A percentile compares a stretch with the other conserved stretches of the same genome.
These are phyloP conservation scores for Poa pratensis DNA, from an alignment of 176 grass and related monocot genomes.

Conservation along the genomic window DNA sequence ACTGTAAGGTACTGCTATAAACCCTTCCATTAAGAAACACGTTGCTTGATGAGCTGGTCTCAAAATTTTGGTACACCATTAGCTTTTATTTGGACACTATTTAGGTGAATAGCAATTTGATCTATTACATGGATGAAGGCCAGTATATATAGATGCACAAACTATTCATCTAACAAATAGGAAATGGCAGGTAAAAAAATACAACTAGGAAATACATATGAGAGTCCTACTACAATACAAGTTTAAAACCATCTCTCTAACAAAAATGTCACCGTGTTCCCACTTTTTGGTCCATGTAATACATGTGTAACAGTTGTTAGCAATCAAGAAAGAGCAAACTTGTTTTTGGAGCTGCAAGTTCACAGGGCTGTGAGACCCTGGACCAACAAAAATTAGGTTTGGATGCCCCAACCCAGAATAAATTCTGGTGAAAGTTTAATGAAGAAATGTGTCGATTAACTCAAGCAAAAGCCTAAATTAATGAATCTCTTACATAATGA, in stretches of 20 bases:
- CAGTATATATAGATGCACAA: background rate
- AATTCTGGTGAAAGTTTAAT: background rate
- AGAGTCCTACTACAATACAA: background rate
- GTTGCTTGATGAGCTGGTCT: conserved; percentile 20
- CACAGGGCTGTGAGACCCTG: background rate
- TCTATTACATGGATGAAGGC: background rate
- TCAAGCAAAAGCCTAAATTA: conserved; percentile 6
- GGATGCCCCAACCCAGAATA: background rate
- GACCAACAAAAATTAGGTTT: background rate
- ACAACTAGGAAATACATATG: background rate
- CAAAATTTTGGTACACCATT: background rate
- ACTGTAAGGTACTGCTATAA: conserved; percentile 57
- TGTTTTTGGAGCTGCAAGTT: conserved; percentile 15
- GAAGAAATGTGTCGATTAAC: conserved; percentile 19
- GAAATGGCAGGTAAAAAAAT: too few relatives aligned
- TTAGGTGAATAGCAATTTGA: background rate
- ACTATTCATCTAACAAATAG: background rate
- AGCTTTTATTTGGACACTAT: conserved; percentile 26
- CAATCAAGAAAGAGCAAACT: background rate
- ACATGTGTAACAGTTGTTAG: conserved; percentile 16
- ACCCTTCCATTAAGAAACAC: conserved; percentile 22
- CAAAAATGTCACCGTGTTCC: background rate
- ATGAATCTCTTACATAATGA: background rate
- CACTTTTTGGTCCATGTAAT: conserved; percentile 4
- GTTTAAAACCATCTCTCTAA: background rate